phyloP scores from a whole-genome alignment of 1,139 yeast species.

The Candida dubliniensis region DNA sequence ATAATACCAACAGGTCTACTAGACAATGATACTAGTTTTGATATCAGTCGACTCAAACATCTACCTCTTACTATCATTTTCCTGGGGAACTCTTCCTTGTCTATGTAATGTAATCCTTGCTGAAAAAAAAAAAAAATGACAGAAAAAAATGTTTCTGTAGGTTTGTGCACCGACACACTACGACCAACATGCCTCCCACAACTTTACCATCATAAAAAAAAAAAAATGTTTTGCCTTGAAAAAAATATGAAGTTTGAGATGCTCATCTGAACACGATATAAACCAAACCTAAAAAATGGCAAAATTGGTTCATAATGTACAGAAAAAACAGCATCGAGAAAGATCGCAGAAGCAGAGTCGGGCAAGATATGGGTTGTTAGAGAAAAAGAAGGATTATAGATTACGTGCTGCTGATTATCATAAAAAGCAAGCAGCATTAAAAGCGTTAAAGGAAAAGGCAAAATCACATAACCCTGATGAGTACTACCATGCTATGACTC shows the following conservation, averaged over 20 bases:
- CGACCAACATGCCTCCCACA: background rate
- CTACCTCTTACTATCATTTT: background rate
- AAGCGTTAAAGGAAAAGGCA: constrained; percentile 72
- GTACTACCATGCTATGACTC: constrained; percentile 90
- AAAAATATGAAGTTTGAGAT: constrained; percentile 1
- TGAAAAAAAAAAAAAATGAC: background rate
- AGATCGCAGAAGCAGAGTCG: constrained; percentile 82
- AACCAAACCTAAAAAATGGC: constrained; percentile 51
- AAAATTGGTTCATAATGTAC: constrained; percentile 80
- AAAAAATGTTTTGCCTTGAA: background rate
- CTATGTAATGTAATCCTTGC: background rate
- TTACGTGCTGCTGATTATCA: constrained; percentile 89
- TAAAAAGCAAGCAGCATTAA: constrained; percentile 81
- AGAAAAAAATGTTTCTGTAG: background rate
- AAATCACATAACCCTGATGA: constrained; percentile 88
- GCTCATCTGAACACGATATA: constrained; percentile 7
- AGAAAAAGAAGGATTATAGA: constrained; percentile 92
- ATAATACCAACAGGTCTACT: background rate
- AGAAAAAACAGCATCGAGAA: constrained; percentile 94
- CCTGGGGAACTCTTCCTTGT: background rate
- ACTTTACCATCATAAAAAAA: background rate
- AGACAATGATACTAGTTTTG: background rate
- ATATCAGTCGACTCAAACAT: background rate
- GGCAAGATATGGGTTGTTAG: constrained; percentile 75
- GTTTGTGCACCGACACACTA: background rate